These are phyloP conservation scores for Incumbomyces delicatus DNA, from an alignment of 2,329 filamentous ascomycete genomes.

Conservation along the genomic window DNA sequence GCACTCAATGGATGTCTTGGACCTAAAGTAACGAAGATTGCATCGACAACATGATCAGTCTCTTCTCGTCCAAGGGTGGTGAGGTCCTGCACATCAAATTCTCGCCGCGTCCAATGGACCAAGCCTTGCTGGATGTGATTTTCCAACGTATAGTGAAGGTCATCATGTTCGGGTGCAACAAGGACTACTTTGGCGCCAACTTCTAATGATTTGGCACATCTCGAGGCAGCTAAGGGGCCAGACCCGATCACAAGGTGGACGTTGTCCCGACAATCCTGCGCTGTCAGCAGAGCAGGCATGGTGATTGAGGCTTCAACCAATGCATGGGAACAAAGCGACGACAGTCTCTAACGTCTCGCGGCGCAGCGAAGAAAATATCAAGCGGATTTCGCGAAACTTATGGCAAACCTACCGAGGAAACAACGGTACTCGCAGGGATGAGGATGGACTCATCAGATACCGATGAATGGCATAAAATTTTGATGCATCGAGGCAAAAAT, in stretches of 20 bases:
- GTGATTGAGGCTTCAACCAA: not conserved
- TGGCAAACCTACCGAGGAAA: no score
- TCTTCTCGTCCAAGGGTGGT: conserved; percentile 69
- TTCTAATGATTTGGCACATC: conserved; percentile 68
- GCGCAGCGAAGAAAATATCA: not conserved
- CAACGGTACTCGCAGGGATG: no score
- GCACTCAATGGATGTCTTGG: conserved; percentile 41
- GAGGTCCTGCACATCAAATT: conserved; percentile 63
- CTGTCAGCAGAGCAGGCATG: conserved; percentile 27
- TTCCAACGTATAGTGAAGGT: conserved; percentile 48
- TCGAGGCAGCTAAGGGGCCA: conserved; percentile 74
- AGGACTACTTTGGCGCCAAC: conserved; percentile 74
- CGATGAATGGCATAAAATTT: no score
- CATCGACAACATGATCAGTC: conserved; percentile 70
- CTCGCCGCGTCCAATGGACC: conserved; percentile 32
- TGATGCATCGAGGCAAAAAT: no score
- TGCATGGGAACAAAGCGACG: not conserved
- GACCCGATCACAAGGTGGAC: conserved; percentile 74
- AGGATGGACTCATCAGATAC: no score
- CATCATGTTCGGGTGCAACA: conserved; percentile 57
- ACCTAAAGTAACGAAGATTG: conserved; percentile 72
- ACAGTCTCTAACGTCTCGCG: not conserved
- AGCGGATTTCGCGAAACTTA: not conserved
- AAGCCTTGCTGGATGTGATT: conserved; percentile 34
- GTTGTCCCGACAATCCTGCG: conserved; percentile 32